A percentile compares a stretch with the other conserved stretches of the same genome.
Conservation (phyloP, 805 yeast genomes). For the Starmerella apicola region DNA sequence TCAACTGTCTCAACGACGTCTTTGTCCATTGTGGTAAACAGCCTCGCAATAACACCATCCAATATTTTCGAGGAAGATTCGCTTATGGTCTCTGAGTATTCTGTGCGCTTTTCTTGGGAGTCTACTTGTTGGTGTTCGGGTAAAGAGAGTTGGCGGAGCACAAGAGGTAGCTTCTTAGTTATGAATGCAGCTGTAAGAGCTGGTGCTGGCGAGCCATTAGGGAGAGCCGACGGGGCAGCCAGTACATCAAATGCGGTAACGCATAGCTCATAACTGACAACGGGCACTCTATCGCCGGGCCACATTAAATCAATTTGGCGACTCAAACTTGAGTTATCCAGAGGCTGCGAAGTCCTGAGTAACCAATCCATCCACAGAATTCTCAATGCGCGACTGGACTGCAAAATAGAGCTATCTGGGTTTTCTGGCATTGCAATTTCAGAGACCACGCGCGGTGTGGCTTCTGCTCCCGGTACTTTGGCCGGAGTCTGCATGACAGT, state of each 20-base stretch:
- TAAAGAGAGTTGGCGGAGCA: conserved; percentile 28
- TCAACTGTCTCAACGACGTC: conserved; percentile 18
- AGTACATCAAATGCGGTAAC: conserved; percentile 33
- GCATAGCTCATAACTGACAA: conserved; percentile 31
- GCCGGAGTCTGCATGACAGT: neutral
- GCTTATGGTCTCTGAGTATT: conserved; percentile 24
- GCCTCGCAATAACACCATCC: conserved; percentile 26
- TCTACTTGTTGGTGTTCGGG: conserved; percentile 17
- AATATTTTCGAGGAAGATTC: no score
- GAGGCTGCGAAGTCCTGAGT: conserved; percentile 13
- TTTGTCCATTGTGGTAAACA: conserved; percentile 23
- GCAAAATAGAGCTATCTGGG: neutral
- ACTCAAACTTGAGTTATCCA: conserved; percentile 3
- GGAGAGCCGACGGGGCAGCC: conserved; percentile 7
- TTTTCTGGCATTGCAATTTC: neutral
- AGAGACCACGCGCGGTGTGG: no score
- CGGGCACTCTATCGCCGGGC: conserved; percentile 21
- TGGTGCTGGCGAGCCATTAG: neutral
- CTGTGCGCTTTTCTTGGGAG: conserved; percentile 3
- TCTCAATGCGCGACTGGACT: conserved; percentile 14
- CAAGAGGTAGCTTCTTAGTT: conserved; percentile 35
- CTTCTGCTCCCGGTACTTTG: neutral
- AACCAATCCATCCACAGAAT: conserved; percentile 22
- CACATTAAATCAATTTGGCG: conserved; percentile 19
- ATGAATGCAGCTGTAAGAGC: conserved; percentile 27